Evolutionary conservation across 192 early-diverging fungal genomes (phyloP), one percentile per base, ranked within the genome.

Genomic region (Coemansia sp.): DNA sequence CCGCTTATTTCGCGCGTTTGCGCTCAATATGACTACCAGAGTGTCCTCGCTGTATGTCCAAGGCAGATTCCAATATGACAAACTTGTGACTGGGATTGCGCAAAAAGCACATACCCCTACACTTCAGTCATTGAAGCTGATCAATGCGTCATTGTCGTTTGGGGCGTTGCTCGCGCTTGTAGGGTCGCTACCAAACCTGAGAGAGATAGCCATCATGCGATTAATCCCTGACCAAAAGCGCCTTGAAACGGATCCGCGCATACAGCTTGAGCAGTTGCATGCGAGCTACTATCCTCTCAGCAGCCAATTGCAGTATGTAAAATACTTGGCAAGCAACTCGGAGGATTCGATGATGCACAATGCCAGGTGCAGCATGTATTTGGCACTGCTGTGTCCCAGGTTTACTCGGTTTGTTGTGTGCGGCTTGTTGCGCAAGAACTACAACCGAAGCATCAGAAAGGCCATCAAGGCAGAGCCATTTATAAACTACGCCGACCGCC

Each of bases 371-470:
- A 35, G 53, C 17, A 17, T 56, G 31, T 10, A 31, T 2, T 56
- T 56, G 31, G 5, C 31, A n/a, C n/a, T 56, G 7, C 9, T 56
- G 31, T 56, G 53, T 56, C 53, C 53, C 32, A 56, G 9, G 32
- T 56, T 56, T 56, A 56, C 53, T 56, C 53, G 53, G 24, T 56
- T 56, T 35, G 31, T 56, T 35, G 53, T 56, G 0, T 3, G 17
- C n/a, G 29, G 17, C 6, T 35, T 25, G 53, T 27, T 56, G 27
- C 53, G 31, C 27, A 56, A 56, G 8, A 56, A 35, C 25, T 56
- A 25, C 47, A 51, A 51, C 47, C 47, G 47, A 25, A 12, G 47
- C 47, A 51, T 56, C 7, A 56, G 53, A 56, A 56, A 56, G 29
- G 15, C 3, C 17, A 56, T 56, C 31, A 56, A n/a, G 17, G n/a